A percentile compares a stretch with the other conserved stretches of the same genome.
phyloP scores from a whole-genome alignment of 805 yeast species.

The Metschnikowia sp. region DNA sequence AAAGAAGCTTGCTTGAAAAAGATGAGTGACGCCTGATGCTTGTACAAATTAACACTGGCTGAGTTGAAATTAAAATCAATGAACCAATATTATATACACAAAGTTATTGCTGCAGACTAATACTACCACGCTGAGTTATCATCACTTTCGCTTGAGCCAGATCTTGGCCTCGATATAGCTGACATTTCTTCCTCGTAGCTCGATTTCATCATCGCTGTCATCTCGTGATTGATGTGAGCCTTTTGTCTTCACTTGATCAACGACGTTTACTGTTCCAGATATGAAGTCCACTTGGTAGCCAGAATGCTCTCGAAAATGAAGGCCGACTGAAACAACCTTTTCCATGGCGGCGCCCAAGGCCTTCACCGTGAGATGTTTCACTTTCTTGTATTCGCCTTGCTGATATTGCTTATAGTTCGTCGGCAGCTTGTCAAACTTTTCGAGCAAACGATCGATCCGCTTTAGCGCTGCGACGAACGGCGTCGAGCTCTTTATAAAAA shows the following conservation, averaged over 20 bases:
- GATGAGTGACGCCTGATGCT: slow-evolving; percentile 4
- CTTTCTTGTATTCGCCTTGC: slow-evolving; percentile 35
- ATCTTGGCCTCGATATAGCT: slow-evolving; percentile 47
- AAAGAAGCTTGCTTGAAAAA: slow-evolving; percentile 32
- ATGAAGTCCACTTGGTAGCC: slow-evolving; percentile 52
- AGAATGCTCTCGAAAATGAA: slow-evolving; percentile 51
- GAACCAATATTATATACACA: too few relatives aligned
- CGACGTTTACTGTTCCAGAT: slow-evolving; percentile 64
- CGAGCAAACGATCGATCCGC: slow-evolving; percentile 52
- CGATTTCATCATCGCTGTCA: slow-evolving; percentile 30
- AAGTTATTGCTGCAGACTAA: too few relatives aligned
- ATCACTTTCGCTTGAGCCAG: slow-evolving; percentile 24
- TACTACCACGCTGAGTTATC: too few relatives aligned
- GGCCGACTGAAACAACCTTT: slow-evolving; percentile 59
- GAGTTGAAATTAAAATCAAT: not conserved
- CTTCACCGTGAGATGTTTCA: slow-evolving; percentile 48
- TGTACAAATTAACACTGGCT: not conserved
- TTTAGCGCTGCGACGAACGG: slow-evolving; percentile 75
- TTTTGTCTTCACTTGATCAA: slow-evolving; percentile 56
- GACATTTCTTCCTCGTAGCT: slow-evolving; percentile 42
- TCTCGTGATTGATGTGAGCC: slow-evolving; percentile 14
- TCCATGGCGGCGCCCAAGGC: slow-evolving; percentile 76
- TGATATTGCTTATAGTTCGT: slow-evolving; percentile 23
- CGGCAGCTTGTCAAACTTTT: slow-evolving; percentile 33
- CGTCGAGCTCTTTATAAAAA: slow-evolving; percentile 60